Conservation (phyloP, 371 early-diverging fungal genomes). For the Mucor circinelloides region DNA sequence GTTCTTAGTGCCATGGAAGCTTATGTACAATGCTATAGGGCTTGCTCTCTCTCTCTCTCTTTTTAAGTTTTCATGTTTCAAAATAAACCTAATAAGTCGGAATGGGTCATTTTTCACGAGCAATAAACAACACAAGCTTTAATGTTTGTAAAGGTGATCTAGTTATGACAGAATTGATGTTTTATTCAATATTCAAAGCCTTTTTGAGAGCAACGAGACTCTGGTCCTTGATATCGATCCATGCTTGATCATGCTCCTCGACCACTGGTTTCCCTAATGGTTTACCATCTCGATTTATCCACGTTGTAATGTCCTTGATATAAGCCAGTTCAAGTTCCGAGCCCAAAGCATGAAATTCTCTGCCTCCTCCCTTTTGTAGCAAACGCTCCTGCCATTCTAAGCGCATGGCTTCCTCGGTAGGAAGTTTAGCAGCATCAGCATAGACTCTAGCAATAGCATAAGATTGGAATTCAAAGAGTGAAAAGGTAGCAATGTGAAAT, state of each 20-base stretch:
- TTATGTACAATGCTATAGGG: neutral
- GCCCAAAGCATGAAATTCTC: constrained; percentile 33
- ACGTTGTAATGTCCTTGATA: constrained; percentile 24
- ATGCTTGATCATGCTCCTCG: constrained; percentile 20
- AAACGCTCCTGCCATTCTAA: constrained; percentile 18
- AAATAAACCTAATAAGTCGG: neutral
- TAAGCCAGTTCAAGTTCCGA: constrained; percentile 27
- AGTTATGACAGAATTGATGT: neutral
- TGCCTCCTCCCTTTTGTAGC: constrained; percentile 18
- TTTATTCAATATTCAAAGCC: constrained; percentile 12
- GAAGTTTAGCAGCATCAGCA: constrained; percentile 35
- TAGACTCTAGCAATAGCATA: constrained; percentile 46
- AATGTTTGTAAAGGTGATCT: neutral
- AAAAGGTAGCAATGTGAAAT: constrained; percentile 57
- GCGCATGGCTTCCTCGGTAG: constrained; percentile 31
- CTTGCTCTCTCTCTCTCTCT: no score
- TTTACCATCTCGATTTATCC: constrained; percentile 25
- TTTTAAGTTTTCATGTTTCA: neutral
- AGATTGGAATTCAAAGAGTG: constrained; percentile 55
- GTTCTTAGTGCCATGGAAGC: neutral
- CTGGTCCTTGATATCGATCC: constrained; percentile 21
- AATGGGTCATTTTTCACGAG: no score
- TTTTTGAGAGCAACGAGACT: constrained; percentile 17
- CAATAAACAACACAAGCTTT: neutral
- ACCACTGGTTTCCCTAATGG: constrained; percentile 4